phyloP scores from a whole-genome alignment of 2,329 filamentous ascomycete genomes.

The Ceratocystis cacaofunesta region DNA sequence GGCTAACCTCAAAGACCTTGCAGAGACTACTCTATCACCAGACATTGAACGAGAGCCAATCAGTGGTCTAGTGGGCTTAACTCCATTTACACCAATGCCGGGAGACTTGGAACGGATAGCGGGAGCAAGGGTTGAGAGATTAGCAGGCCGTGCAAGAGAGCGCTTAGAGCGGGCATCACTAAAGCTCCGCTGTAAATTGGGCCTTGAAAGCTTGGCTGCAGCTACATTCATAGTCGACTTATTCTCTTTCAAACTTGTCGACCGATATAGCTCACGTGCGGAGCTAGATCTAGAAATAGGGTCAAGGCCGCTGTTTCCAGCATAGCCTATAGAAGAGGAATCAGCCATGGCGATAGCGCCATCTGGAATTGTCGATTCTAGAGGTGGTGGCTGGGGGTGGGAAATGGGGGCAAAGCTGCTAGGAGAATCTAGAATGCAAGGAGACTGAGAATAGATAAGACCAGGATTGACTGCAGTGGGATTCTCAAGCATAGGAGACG shows the following conservation, averaged over 20 bases:
- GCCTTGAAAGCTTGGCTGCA: constrained; percentile 31
- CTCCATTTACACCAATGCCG: constrained; percentile 12
- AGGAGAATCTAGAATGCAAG: constrained; percentile 29
- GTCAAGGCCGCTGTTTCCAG: neutral
- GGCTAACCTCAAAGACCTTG: constrained; percentile 35
- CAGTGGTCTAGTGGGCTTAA: constrained; percentile 16
- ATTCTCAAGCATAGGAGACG: constrained; percentile 22
- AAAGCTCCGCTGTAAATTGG: constrained; percentile 38
- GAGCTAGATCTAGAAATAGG: neutral
- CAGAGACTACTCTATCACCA: constrained; percentile 34
- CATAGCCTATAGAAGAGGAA: constrained; percentile 9
- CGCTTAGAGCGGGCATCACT: constrained; percentile 39
- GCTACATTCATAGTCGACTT: constrained; percentile 31
- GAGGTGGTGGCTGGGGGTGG: neutral
- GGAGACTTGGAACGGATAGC: constrained; percentile 25
- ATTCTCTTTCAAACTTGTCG: constrained; percentile 31
- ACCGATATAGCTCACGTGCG: constrained; percentile 26
- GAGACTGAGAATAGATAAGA: constrained; percentile 38
- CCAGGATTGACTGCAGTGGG: constrained; percentile 40
- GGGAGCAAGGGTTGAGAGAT: constrained; percentile 35
- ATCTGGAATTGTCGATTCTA: neutral
- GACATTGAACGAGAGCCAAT: constrained; percentile 25
- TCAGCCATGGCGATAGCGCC: constrained; percentile 6
- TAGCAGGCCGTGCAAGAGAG: constrained; percentile 25
- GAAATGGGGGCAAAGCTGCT: constrained; percentile 3